Conservation (phyloP, 1,284 basidiomycete genomes). For the Rhodotorula sp. region DNA sequence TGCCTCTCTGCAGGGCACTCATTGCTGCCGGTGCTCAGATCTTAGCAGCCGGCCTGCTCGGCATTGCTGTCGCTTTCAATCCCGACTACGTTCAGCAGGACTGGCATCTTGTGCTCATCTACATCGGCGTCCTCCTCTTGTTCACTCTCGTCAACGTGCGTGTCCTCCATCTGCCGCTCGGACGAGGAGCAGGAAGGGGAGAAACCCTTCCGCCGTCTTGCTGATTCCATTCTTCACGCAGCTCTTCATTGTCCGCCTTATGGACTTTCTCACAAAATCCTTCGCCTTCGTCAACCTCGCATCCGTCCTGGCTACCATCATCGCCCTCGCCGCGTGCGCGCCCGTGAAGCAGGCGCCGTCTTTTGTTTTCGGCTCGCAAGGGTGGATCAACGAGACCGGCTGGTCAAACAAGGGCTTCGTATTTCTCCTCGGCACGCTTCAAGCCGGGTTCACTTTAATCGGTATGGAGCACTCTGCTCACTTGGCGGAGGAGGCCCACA, state of each 20-base stretch:
- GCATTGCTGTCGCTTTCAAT: constrained; percentile 9
- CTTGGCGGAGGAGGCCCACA: constrained; percentile 25
- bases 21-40: constrained; percentile 22
- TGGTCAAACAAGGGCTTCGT: constrained; percentile 21
- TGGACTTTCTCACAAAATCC: constrained; percentile 12
- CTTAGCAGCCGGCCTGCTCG: constrained; percentile 11
- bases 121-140: constrained; percentile 10
- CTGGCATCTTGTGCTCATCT: constrained; percentile 22
- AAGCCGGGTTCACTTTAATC: neutral
- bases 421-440: constrained; percentile 21
- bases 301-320: constrained; percentile 21
- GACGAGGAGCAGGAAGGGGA: too few species aligned
- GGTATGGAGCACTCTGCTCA: constrained; percentile 17
- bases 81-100: constrained; percentile 14
- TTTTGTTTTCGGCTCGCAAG: constrained; percentile 15
- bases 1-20: constrained; percentile 13
- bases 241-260: constrained; percentile 25
- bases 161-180: neutral
- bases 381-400: constrained; percentile 22
- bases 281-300: constrained; percentile 25
- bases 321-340: constrained; percentile 23
- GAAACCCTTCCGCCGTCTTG: too few species aligned
- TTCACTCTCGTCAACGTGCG: constrained; percentile 23
- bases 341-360: constrained; percentile 19
- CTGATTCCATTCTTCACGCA: neutral